phyloP scores from a whole-genome alignment of 139 green algal genomes.

The Eudorina sp. region DNA sequence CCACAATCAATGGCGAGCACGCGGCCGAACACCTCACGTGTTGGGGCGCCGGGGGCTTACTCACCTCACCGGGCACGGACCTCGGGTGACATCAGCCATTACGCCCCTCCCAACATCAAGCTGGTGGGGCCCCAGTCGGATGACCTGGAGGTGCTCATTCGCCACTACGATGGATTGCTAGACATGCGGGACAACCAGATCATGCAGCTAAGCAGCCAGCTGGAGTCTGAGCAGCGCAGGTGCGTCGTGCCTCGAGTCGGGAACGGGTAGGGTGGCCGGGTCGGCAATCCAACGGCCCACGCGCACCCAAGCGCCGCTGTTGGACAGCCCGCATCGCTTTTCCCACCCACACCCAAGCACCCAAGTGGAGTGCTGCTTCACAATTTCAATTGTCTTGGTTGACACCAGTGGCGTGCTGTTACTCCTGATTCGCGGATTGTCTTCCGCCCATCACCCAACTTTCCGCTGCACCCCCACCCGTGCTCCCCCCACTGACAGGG shows the following conservation, averaged over 20 bases:
- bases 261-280: no score
- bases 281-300: no score
- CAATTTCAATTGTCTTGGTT: no score
- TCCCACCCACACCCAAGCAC: no score
- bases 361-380: no score
- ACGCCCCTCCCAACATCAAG: conserved; percentile 34
- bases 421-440: not conserved
- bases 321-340: no score
- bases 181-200: conserved; percentile 24
- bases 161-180: conserved; percentile 24
- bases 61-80: not conserved
- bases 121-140: conserved; percentile 13
- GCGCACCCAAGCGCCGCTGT: no score
- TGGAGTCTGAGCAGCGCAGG: conserved; percentile 44
- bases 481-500: conserved; percentile 16
- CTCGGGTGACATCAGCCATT: conserved; percentile 21
- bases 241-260: no score
- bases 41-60: not conserved
- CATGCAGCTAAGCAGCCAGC: not conserved
- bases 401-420: no score
- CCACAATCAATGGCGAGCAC: not conserved
- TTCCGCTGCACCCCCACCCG: not conserved
- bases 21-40: not conserved
- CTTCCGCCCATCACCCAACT: not conserved
- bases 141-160: conserved; percentile 23